Evolutionary conservation across 768 basidiomycete species (phyloP), one percentile per base, ranked within the genome.

Genomic region (Amanita pallidorosea): DNA sequence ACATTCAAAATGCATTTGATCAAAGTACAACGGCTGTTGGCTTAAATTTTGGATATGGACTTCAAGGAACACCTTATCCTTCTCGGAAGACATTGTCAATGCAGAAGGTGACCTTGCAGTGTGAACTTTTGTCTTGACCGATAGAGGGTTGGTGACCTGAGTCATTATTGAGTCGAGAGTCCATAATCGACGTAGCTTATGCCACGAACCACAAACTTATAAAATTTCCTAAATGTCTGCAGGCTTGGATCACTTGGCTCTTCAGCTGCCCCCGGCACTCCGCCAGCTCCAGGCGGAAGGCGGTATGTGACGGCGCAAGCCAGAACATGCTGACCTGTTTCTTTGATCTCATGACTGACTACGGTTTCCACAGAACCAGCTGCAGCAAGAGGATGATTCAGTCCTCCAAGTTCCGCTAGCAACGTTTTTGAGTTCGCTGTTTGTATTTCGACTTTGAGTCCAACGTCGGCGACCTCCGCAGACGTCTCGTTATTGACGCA

Each of bases 101-200:
- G 90, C 83, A 18, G 85, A 78, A 0, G 90, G 84, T 0, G 88
- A 83, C 47, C 75, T 77, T 1, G 88, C 77, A 2, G 72, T 60
- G 62, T 96, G 89, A 0, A 95, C 89, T 64, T 94, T 94, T 12
- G 93, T 96, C 67, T 95, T 95, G 52, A 97, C 93, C 0, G 90
- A 90, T 12, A 97, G 70, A 1, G 94, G 94, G 57, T 95, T 94
- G n/a, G 83, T 85, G 22, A 93, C 91, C 90, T 95, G 56, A 5
- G 5, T 29, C 15, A n/a, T n/a, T 8, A 13, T 35, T 36, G 12
- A 51, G 50, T 17, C 12, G 15, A 27, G 33, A 34, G 33, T 12
- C 25, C 20, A 13, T 44, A 51, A 18, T 18, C 38, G 11, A 44
- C 43, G 34, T 36, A 13, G 37, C 34, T 51, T 34, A 48, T 40